Evolutionary conservation across 2,329 filamentous ascomycete species (phyloP).

Genomic region (Metarhizium anisopliae): DNA sequence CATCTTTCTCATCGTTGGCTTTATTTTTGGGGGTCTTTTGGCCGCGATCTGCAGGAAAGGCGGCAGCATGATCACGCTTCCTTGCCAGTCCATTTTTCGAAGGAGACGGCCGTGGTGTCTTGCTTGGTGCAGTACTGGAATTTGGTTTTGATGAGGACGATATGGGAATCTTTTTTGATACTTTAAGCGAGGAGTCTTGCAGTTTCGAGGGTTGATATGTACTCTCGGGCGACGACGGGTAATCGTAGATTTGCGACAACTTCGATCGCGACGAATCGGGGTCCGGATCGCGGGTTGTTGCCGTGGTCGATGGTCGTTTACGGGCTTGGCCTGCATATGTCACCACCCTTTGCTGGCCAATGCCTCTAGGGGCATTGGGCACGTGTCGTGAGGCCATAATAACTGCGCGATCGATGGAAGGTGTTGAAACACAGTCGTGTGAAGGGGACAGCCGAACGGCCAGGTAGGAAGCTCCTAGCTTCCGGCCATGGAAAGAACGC

Average conservation of each 20-base stretch:
- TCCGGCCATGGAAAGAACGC: not conserved
- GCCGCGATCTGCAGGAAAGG: not conserved
- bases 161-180: not conserved
- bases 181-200: not conserved
- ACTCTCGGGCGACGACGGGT: not conserved
- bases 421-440: not conserved
- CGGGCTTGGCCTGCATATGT: constrained; percentile 3
- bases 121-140: not conserved
- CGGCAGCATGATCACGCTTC: constrained; percentile 5
- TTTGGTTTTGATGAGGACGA: not conserved
- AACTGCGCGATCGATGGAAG: not conserved
- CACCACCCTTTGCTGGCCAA: not conserved
- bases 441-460: not conserved
- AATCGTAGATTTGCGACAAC: not conserved
- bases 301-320: not conserved
- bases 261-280: not conserved
- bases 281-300: not conserved
- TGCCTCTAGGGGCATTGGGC: not conserved
- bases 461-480: not conserved
- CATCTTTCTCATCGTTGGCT: not conserved
- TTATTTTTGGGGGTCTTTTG: not conserved
- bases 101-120: not conserved
- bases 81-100: not conserved
- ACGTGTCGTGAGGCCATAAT: constrained; percentile 3
- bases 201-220: not conserved